Conservation (phyloP, 2,329 filamentous ascomycete species). For the Apiospora malaysiana region DNA sequence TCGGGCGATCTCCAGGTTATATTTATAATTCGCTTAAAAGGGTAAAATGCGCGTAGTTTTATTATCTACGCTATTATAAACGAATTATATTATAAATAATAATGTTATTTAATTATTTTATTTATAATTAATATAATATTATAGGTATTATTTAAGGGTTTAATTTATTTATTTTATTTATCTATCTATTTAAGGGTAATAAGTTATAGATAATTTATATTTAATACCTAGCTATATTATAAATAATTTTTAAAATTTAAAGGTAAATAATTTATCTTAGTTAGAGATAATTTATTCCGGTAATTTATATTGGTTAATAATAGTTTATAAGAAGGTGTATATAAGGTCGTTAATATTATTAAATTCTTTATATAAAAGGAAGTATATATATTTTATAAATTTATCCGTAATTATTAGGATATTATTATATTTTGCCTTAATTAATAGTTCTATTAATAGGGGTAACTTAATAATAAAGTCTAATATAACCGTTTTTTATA, state of each 20-base stretch:
- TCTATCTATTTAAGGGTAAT: conserved; percentile 24
- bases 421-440: background rate
- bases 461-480: background rate
- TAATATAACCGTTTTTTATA: background rate
- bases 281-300: conserved; percentile 9
- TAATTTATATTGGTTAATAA: conserved; percentile 7
- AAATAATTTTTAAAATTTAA: conserved; percentile 20
- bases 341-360: background rate
- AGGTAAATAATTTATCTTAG: conserved; percentile 18
- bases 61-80: conserved; percentile 25
- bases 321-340: background rate
- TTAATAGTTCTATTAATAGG: background rate
- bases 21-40: background rate
- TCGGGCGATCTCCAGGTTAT: background rate
- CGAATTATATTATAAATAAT: conserved; percentile 24
- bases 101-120: conserved; percentile 24
- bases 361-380: background rate
- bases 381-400: background rate
- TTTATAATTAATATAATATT: conserved; percentile 23
- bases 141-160: conserved; percentile 24
- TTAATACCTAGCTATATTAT: conserved; percentile 9
- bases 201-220: conserved; percentile 13
- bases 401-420: background rate
- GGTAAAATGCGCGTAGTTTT: conserved; percentile 19
- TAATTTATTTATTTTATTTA: conserved; percentile 25